Base-by-base conservation (phyloP, 768 basidiomycete species). In the Serendipita vermifera region DNA sequence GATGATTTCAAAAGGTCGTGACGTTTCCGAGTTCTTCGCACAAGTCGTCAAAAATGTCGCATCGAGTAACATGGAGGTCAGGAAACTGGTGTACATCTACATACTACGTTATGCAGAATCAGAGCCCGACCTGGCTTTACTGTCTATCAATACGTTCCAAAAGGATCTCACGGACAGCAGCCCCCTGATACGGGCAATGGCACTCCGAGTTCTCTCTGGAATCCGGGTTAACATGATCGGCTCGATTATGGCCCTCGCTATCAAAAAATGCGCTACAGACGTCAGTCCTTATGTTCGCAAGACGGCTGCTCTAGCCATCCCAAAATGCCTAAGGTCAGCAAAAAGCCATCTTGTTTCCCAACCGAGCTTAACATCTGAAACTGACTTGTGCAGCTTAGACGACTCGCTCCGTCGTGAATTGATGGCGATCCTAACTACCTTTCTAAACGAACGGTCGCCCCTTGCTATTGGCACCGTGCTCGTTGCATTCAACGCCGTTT, bases 141-240 rank as follows among this genome's bases (percentile, higher is more conserved):
- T 99, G 29, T 93, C 92, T 2, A 94, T 99, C 73, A 99, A 99
- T 71, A 94, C 94, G 1, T 97, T 98, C 66, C 96, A 99, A 68
- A 90, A 89, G 69, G 96, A 99, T 70, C 75, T 99, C 29, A 81
- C 84, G 3, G 96, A 98, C 64, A 73, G 82, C 31, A 96, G 85
- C 59, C 94, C 93, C 0, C 79, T 96, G 63, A 97, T 98, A 58
- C 83, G 96, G 20, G 91, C 92, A 11, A 94, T 97, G 88, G 92
- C 94, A 2, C 72, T 99, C 57, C 78, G 92, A 24, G 93, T 98
- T 2, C 75, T 99, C 38, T 87, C 88, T 56, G 87, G 90, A 5
- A 94, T 99, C 66, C 81, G 82, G 59, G 86, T 98, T 1, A 83
- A 85, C 5, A 86, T 89, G 75, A 88, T 99, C 55, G 85, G 80